Conservation (phyloP, 768 basidiomycete genomes). For the Chalciporus pseudorubinellus region DNA sequence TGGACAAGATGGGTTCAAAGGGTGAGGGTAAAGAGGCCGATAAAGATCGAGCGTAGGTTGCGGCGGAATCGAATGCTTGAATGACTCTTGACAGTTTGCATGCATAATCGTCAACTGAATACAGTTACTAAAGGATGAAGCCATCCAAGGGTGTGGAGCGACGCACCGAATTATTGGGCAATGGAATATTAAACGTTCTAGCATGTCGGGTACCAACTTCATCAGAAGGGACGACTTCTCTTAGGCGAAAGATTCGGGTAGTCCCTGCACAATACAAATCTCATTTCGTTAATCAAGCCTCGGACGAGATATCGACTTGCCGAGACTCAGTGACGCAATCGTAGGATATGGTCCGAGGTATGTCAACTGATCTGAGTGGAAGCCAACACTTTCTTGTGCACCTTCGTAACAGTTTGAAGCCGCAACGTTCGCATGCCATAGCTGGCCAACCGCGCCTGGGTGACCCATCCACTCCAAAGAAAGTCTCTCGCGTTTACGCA, state of each 20-base stretch:
- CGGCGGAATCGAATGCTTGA: conserved; percentile 78
- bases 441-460: conserved; percentile 17
- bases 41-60: conserved; percentile 71
- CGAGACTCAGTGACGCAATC: conserved; percentile 81
- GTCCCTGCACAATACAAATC: conserved; percentile 46
- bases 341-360: conserved; percentile 83
- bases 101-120: conserved; percentile 82
- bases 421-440: conserved; percentile 82
- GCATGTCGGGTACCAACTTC: conserved; percentile 56
- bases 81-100: conserved; percentile 76
- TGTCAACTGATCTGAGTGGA: conserved; percentile 78
- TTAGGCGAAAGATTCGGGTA: conserved; percentile 64
- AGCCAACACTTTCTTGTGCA: conserved; percentile 77
- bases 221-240: conserved; percentile 71
- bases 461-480: conserved; percentile 63
- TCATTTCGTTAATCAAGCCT: not conserved
- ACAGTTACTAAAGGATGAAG: not conserved
- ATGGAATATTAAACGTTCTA: conserved; percentile 72
- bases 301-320: conserved; percentile 34
- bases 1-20: conserved; percentile 14
- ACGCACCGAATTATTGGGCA: conserved; percentile 76
- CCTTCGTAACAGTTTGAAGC: conserved; percentile 85
- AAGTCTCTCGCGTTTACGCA: conserved; percentile 58
- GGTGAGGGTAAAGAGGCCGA: conserved; percentile 52
- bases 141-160: not conserved